Base-by-base conservation (phyloP, 2,329 filamentous ascomycete species). In the Ophiognomonia clavigignenti-juglandacearum region DNA sequence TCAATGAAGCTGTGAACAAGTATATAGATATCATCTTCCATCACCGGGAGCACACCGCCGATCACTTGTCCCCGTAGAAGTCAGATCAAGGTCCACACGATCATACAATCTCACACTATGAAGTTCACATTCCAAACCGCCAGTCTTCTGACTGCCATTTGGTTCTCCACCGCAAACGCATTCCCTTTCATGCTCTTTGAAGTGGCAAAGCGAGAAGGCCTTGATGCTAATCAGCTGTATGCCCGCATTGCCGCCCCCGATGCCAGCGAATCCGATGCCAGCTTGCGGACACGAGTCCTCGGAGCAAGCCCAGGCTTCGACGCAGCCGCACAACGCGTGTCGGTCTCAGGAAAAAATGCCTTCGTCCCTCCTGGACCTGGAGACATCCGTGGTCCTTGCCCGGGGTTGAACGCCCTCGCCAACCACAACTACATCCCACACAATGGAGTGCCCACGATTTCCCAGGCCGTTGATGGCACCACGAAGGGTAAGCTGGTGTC, bases 361-460 rank as follows among this genome's bases (percentile, higher is more conserved):
- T 47, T 47, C 27, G 31, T 42, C 4, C 20, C 45, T n/a, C 51
- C 53, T 1, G 53, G 63, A 39, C 61, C 62, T 26, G 54, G 43
- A 6, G 66, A 67, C 51, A 61, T 65, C 50, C 63, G 66, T 41
- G 67, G 66, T 7, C 65, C 64, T 22, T 70, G 68, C 50, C 67
- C 67, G 1, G 66, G 66, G 24, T 54, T 70, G 27, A 71, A 71
- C 54, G 67, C 68, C 5, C 55, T 70, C 39, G 67, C 67, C 37
- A 70, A 70, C 43, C 67, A 71, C 55, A 61, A 58, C 11, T 70
- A 69, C 39, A 65, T 70, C n/a, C 64, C 65, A 7, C 65, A 62
- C 23, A 64, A 65, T 49, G 67, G 68, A 29, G 59, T 70, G 26
- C 56, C 54, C 16, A 58, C 38, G 6, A 36, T 59, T 13, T 26